These are phyloP conservation scores for Camellia sinensis DNA, from an alignment of 148 eudicot species.

Conservation along the genomic window DNA sequence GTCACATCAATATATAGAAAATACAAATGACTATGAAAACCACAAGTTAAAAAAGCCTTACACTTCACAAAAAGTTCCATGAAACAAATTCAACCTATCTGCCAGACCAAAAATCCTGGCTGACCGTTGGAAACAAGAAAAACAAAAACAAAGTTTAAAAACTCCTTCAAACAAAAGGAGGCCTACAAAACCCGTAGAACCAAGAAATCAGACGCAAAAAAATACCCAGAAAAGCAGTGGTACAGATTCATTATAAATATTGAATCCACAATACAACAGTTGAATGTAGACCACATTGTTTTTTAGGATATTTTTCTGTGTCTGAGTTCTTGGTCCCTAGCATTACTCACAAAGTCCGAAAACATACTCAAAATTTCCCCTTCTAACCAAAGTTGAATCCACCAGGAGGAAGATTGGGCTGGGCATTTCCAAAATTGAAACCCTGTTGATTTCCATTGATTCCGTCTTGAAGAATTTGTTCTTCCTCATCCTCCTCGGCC, in stretches of 20 bases:
- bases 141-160: neutral
- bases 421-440: constrained; percentile 49
- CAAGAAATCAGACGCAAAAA: too few relatives aligned
- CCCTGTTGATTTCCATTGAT: constrained; percentile 38
- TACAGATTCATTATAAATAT: too few relatives aligned
- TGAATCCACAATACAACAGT: too few relatives aligned
- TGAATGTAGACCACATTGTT: too few relatives aligned
- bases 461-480: constrained; percentile 37
- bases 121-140: constrained; percentile 1
- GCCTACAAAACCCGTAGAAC: neutral
- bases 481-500: constrained; percentile 67
- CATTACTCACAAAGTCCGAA: too few relatives aligned
- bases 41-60: constrained; percentile 1
- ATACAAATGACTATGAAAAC: neutral
- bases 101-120: constrained; percentile 26
- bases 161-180: constrained; percentile 3
- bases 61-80: constrained; percentile 1
- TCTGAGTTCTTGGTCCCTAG: too few relatives aligned
- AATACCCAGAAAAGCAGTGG: too few relatives aligned
- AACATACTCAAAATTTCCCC: neutral
- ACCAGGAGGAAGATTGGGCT: constrained; percentile 51
- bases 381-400: constrained; percentile 57
- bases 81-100: constrained; percentile 12
- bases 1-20: neutral
- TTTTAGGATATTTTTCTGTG: too few relatives aligned